Evolutionary conservation across 208 protist species (phyloP).

Genomic region (Porcisia hertigi): DNA sequence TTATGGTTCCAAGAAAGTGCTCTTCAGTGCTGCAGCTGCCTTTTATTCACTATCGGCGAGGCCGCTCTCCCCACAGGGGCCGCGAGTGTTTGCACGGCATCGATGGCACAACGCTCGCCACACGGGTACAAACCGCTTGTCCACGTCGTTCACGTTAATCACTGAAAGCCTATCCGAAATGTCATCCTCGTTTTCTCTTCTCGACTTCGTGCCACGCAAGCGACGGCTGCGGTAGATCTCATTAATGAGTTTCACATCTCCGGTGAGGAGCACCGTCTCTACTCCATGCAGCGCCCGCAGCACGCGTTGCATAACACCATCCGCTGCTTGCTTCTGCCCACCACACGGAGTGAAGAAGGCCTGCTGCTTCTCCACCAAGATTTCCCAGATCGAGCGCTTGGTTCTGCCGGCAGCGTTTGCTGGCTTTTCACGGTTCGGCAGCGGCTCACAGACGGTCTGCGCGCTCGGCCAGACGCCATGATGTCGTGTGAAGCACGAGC

Average conservation of each 20-base stretch:
- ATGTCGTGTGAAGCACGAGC: slow-evolving; percentile 86
- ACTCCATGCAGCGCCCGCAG: slow-evolving; percentile 42
- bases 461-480: slow-evolving; percentile 58
- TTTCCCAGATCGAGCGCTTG: slow-evolving; percentile 28
- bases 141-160: slow-evolving; percentile 58
- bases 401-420: neutral
- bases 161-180: slow-evolving; percentile 42
- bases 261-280: slow-evolving; percentile 57
- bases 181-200: slow-evolving; percentile 36
- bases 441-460: slow-evolving; percentile 49
- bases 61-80: neutral
- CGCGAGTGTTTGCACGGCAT: slow-evolving; percentile 22
- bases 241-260: slow-evolving; percentile 53
- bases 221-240: slow-evolving; percentile 36
- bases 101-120: slow-evolving; percentile 49
- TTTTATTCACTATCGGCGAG: slow-evolving; percentile 7
- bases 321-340: slow-evolving; percentile 72
- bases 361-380: slow-evolving; percentile 9
- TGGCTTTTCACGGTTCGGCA: slow-evolving; percentile 5
- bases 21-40: slow-evolving; percentile 2
- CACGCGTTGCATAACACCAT: slow-evolving; percentile 71
- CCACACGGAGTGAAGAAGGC: slow-evolving; percentile 72
- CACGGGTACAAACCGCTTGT: slow-evolving; percentile 79
- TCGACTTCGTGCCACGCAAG: slow-evolving; percentile 49
- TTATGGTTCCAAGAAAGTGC: neutral